Base-by-base conservation (phyloP, 2,329 filamentous ascomycete species). In the Thielaviopsis ethacetica region DNA sequence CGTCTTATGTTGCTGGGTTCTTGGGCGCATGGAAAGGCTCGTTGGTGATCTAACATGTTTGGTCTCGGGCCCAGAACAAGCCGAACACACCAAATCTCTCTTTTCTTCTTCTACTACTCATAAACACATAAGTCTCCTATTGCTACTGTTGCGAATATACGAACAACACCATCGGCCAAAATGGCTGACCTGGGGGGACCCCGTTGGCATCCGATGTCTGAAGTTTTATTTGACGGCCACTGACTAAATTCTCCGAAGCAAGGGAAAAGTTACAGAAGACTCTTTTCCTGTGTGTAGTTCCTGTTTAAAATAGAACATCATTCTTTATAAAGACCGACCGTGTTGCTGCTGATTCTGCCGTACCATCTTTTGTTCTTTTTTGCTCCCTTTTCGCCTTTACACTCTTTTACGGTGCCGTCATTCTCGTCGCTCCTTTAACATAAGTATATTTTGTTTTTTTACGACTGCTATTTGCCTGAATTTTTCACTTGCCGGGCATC, bases 171-270 rank as follows among this genome's bases (percentile, higher is more conserved):
- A n/a, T n/a, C n/a, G n/a, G n/a, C n/a, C n/a, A 21, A 19, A 49
- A 21, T 49, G 7, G n/a, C 44, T 19, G 44, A 49, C n/a, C 10
- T 19, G n/a, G n/a, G 17, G n/a, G 12, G 4, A 4, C 30, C 30
- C 30, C 30, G 30, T 34, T 9, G 30, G 30, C 30, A 34, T 34
- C n/a, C 44, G n/a, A 21, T 17, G 38, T 50, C 51, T 47, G 49
- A 47, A 52, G 51, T 54, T 58, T 54, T 22, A 54, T 24, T 54
- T 47, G 49, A 22, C 19, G 30, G 50, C 19, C n/a, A 51, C 44
- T 17, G 24, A 21, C 24, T 21, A 21, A 58, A 54, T 50, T 58
- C 57, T 54, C 57, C 51, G 57, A 58, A 21, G 10, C 41, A 49
- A 30, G 19, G 19, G n/a, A 51, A 58, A 26, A 27, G 52, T 54